Base-by-base conservation (phyloP, 345 rosid genomes). In the Populus tremula region DNA sequence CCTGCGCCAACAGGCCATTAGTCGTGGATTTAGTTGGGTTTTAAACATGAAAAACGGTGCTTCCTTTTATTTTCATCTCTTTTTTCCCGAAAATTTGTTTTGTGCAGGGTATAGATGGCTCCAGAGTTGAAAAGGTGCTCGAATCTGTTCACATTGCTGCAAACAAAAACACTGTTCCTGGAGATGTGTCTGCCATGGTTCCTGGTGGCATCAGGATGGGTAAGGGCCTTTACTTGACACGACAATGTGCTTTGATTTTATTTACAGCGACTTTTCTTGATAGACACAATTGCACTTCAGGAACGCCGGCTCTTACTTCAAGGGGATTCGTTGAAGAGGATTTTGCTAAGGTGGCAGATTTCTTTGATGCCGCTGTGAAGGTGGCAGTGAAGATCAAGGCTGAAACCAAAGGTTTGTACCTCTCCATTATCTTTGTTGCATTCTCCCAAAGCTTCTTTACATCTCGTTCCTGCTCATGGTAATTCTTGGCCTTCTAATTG, bases 121-220 rank as follows among this genome's bases (percentile, higher is more conserved):
- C 97, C 72, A 85, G 96, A 85, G 99, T 96, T 83, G 99, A 96
- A 81, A 96, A 96, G 91, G 94, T 96, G 80, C 85, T 96, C 84
- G 99, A 96, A 91, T 89, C 97, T 18, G 97, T 96, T 82, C 99
- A 93, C 78, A 93, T 96, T 83, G 98, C 98, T 78, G 94, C 99
- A 54, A 96, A 96, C 93, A 96, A 96, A 82, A 96, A 96, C 88
- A 96, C 99, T 38, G 98, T 96, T 77, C 99, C 99, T 23, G 99
- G 99, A 78, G 99, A 96, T 82, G 99, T 96, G 80, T 96, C 99
- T 78, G 99, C 99, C 71, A 96, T 96, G 99, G 99, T 96, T 83
- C 99, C 99, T 39, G 99, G 99, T 74, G 99, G 99, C 88, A 96
- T 96, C 83, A 88, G 99, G 82, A 96, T 96, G 99, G 99, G 99